A percentile compares a stretch with the other conserved stretches of the same genome.
Evolutionary conservation across 352 stramenopile genomes (phyloP).

Genomic region (Pythium volutum): DNA sequence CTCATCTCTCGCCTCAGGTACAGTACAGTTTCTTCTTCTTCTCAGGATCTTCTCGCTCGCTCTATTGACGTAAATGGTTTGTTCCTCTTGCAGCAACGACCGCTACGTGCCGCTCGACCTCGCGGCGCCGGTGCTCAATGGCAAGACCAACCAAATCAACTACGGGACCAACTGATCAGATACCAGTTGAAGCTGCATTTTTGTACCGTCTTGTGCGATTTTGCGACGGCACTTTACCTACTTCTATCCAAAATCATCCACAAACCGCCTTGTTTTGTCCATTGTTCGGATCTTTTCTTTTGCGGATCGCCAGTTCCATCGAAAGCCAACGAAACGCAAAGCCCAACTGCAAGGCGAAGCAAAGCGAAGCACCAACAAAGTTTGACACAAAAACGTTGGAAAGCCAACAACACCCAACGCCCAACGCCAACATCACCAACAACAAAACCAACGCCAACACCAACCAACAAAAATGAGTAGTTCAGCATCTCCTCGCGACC

Average conservation of each 20-base stretch:
- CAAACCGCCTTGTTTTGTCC: background rate
- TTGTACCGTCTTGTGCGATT: conserved; percentile 2
- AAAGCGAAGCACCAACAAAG: too few relatives aligned
- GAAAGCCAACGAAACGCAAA: conserved; percentile 2
- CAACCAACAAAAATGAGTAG: background rate
- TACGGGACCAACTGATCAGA: conserved; percentile 18
- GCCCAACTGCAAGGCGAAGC: background rate
- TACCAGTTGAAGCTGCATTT: background rate
- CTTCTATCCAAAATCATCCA: background rate
- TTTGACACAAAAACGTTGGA: too few relatives aligned
- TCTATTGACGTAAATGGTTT: too few relatives aligned
- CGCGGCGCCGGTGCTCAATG: conserved; percentile 22
- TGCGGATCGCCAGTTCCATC: conserved; percentile 1
- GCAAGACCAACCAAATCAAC: conserved; percentile 20
- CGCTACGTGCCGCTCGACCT: conserved; percentile 13
- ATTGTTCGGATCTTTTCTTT: background rate
- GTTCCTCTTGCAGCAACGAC: background rate
- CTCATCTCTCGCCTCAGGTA: conserved; percentile 20
- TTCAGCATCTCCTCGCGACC: conserved; percentile 3
- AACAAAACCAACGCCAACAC: background rate
- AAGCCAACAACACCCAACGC: background rate
- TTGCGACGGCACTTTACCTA: background rate
- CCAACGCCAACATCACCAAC: conserved; percentile 6
- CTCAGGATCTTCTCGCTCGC: too few relatives aligned
- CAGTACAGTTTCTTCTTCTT: too few relatives aligned